These are phyloP conservation scores for Hypoxylon sp. DNA, from an alignment of 2,329 filamentous ascomycete species.

Conservation along the genomic window DNA sequence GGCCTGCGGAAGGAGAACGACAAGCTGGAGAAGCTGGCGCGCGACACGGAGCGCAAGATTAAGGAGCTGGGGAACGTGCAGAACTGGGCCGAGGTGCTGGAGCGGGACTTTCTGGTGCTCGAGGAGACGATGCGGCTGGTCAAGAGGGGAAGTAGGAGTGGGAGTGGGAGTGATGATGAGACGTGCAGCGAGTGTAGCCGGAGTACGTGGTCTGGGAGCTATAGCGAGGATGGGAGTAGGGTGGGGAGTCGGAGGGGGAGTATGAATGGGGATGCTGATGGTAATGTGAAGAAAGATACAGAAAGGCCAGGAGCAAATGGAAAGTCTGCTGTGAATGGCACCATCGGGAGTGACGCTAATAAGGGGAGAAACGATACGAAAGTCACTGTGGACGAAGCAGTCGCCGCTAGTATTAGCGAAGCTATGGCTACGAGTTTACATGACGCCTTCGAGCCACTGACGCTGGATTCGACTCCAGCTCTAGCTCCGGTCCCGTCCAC, in stretches of 20 bases:
- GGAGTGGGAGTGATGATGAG: constrained; percentile 47
- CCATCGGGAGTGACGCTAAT: neutral
- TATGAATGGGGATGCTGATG: constrained; percentile 24
- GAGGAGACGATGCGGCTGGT: constrained; percentile 73
- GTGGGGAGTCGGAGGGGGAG: constrained; percentile 39
- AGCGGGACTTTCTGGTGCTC: constrained; percentile 72
- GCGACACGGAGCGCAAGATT: constrained; percentile 70
- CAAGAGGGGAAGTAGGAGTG: constrained; percentile 48
- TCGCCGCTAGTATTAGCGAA: constrained; percentile 49
- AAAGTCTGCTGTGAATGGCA: constrained; percentile 16
- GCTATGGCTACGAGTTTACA: constrained; percentile 48
- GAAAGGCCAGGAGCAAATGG: constrained; percentile 36
- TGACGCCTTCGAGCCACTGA: constrained; percentile 25
- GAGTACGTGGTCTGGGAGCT: constrained; percentile 44
- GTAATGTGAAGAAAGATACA: constrained; percentile 23
- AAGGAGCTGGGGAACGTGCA: constrained; percentile 86
- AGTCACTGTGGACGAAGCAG: constrained; percentile 45
- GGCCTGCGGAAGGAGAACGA: constrained; percentile 72
- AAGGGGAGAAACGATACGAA: constrained; percentile 6
- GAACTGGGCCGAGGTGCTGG: constrained; percentile 88
- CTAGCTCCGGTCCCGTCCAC: constrained; percentile 5
- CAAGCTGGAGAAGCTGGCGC: constrained; percentile 72
- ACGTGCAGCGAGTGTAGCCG: constrained; percentile 47
- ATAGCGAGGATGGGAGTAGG: constrained; percentile 38
- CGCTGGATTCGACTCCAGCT: constrained; percentile 19